phyloP scores from a whole-genome alignment of 1,139 yeast genomes.

The Barnettozyma hawaiiensis region DNA sequence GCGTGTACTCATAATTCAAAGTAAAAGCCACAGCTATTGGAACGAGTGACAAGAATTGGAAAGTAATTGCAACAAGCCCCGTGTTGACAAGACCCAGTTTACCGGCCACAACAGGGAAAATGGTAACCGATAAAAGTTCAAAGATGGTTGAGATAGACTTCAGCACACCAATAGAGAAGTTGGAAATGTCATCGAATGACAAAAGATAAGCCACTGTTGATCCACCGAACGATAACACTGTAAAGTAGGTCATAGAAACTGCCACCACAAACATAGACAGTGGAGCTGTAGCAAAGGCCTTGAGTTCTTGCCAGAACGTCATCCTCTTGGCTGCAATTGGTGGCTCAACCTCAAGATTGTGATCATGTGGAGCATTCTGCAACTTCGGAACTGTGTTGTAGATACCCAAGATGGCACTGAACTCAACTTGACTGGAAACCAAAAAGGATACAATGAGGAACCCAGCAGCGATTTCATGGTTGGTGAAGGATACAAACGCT shows the following conservation, averaged over 20 bases:
- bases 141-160: slow-evolving; percentile 28
- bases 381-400: slow-evolving; percentile 27
- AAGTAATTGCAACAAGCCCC: slow-evolving; percentile 28
- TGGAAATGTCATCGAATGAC: slow-evolving; percentile 25
- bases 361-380: slow-evolving; percentile 2
- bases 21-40: slow-evolving; percentile 16
- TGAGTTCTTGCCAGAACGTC: slow-evolving; percentile 19
- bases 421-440: slow-evolving; percentile 30
- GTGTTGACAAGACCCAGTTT: slow-evolving; percentile 28
- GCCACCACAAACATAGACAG: slow-evolving; percentile 42
- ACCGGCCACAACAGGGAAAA: slow-evolving; percentile 26
- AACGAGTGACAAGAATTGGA: slow-evolving; percentile 19
- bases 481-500: slow-evolving; percentile 25
- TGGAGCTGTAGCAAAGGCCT: slow-evolving; percentile 45
- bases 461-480: slow-evolving; percentile 22
- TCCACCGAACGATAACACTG: slow-evolving; percentile 33
- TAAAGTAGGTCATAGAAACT: slow-evolving; percentile 29
- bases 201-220: slow-evolving; percentile 31
- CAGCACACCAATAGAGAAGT: slow-evolving; percentile 29
- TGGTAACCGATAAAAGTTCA: slow-evolving; percentile 29
- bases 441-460: slow-evolving; percentile 27
- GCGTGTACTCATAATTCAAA: slow-evolving; percentile 10
- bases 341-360: neutral
- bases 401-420: slow-evolving; percentile 29
- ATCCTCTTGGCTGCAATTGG: slow-evolving; percentile 1